Conservation (phyloP, 164 flowering plant species). For the Cinnamomum micranthum region DNA sequence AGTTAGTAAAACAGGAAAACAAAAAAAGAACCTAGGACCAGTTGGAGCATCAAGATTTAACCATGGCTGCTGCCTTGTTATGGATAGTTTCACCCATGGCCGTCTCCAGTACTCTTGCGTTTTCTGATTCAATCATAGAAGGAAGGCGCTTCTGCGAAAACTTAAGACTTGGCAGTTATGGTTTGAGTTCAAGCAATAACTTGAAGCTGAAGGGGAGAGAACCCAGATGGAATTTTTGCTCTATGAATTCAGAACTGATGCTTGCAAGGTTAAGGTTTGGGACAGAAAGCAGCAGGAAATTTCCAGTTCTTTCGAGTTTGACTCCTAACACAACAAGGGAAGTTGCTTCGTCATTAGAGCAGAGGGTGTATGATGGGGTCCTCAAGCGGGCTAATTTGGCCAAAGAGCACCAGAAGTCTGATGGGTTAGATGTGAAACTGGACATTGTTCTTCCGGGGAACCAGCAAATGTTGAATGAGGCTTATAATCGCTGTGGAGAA, state of each 20-base stretch:
- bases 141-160: constrained; percentile 18
- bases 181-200: background rate
- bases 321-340: constrained; percentile 49
- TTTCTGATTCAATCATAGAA: constrained; percentile 25
- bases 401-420: constrained; percentile 31
- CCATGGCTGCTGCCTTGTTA: constrained; percentile 15
- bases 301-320: constrained; percentile 36
- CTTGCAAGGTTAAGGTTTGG: constrained; percentile 10
- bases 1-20: background rate
- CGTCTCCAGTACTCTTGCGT: constrained; percentile 27
- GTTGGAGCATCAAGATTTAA: background rate
- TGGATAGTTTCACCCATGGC: constrained; percentile 39
- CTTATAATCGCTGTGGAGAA: constrained; percentile 84
- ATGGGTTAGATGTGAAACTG: constrained; percentile 41
- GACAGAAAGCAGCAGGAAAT: constrained; percentile 4
- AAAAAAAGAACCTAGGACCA: no score
- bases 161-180: constrained; percentile 7
- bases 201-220: constrained; percentile 24
- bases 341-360: constrained; percentile 46
- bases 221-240: constrained; percentile 20
- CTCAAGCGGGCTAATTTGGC: constrained; percentile 77
- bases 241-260: constrained; percentile 10
- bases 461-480: constrained; percentile 51
- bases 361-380: constrained; percentile 72
- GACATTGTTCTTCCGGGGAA: constrained; percentile 48